Evolutionary conservation across 495 filamentous ascomycete species (phyloP), one percentile per base, ranked within the genome.

Genomic region (Entonaema liquescens): DNA sequence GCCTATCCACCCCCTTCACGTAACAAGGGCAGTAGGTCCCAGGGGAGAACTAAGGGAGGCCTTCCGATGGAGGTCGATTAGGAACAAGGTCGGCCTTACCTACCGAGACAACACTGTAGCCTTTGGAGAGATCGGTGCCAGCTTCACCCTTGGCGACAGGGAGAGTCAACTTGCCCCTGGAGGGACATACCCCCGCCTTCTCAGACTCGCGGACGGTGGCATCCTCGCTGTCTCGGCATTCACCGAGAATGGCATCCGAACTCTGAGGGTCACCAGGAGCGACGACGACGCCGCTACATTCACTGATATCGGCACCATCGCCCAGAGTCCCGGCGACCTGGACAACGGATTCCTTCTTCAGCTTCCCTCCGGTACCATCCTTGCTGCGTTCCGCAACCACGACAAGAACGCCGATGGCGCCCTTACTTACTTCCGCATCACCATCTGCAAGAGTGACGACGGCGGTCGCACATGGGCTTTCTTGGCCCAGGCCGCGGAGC

Each of bases 381-480:
- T 90, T 0, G 83, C 81, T 5, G 87, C 87, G 0, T 90, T 89
- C 74, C 83, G 88, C 17, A 89, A 90, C 73, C 88, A 90, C 70
- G 84, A 88, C 69, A 69, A 78, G 2, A 58, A 80, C 52, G 73
- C 19, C 49, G 44, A 56, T 40, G 74, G 79, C 15, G 77, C 73
- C 1, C 78, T 76, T 28, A 87, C 81, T 0, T 81, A 83, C 70
- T 89, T 83, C 78, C 87, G 87, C 23, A 89, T 90, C 73, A 88
- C 85, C 0, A 79, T 89, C 21, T 89, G 83, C 72, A 77, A 79
- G 38, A 89, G 86, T 21, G 74, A 62, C 15, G 86, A 90, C 64
- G 80, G 78, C 28, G 88, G 86, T 0, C 73, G 65, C 1, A 81
- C 75, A 2, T 90, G 87, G 88, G 50, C 64, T 0, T 89, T 80